phyloP scores from a whole-genome alignment of 805 yeast genomes.

The Monosporozyma unispora region DNA sequence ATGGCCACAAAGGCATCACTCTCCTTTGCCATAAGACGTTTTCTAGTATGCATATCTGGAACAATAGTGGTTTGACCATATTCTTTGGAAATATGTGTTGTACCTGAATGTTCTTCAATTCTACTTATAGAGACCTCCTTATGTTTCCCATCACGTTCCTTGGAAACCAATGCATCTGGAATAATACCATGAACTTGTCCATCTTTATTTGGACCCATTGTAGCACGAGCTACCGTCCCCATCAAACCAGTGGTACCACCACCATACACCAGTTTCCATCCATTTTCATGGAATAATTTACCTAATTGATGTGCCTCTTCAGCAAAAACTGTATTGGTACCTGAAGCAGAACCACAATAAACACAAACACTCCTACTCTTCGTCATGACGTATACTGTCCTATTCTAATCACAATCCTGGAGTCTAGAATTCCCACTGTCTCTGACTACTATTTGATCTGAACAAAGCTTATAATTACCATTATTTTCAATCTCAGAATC shows the following conservation, averaged over 20 bases:
- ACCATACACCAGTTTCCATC: constrained; percentile 78
- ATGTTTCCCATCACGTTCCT: constrained; percentile 45
- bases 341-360: constrained; percentile 79
- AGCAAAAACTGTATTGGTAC: constrained; percentile 43
- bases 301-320: constrained; percentile 56
- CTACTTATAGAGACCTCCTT: neutral
- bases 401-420: constrained; percentile 5
- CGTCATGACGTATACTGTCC: neutral
- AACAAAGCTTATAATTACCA: too few species aligned
- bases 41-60: constrained; percentile 83
- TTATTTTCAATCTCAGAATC: too few species aligned
- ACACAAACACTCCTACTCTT: constrained; percentile 52
- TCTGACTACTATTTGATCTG: too few species aligned
- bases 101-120: constrained; percentile 37
- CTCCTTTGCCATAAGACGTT: constrained; percentile 76
- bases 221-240: constrained; percentile 66
- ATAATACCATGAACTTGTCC: constrained; percentile 79
- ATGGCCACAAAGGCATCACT: constrained; percentile 82
- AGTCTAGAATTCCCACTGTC: neutral
- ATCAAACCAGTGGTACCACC: constrained; percentile 83
- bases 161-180: constrained; percentile 70
- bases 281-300: constrained; percentile 38
- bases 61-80: constrained; percentile 79
- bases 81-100: constrained; percentile 44
- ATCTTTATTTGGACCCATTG: constrained; percentile 34